These are phyloP conservation scores for Rhodosorus marinus DNA, from an alignment of 23 red algal genomes.

Conservation along the genomic window DNA sequence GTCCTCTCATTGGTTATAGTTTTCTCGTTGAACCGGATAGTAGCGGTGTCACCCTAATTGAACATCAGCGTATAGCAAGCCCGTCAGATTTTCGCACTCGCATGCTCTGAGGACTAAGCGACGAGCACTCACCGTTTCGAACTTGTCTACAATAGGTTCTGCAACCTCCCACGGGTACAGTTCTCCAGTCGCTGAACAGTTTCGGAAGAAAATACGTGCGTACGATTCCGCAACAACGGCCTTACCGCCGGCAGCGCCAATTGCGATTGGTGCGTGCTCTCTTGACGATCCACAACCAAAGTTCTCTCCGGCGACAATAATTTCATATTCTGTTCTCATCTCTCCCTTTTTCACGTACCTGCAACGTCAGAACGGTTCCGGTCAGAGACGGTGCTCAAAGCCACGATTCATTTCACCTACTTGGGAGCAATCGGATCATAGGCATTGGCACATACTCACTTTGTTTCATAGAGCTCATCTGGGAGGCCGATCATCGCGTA, in stretches of 20 bases:
- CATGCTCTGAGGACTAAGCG: background rate
- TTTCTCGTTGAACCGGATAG: slow-evolving; percentile 51
- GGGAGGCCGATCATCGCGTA: slow-evolving; percentile 76
- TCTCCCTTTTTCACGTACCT: too few species aligned
- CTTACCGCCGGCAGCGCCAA: slow-evolving; percentile 67
- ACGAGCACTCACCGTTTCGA: too few species aligned
- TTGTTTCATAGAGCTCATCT: slow-evolving; percentile 28
- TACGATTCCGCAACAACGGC: slow-evolving; percentile 50
- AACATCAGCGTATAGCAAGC: background rate
- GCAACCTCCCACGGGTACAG: slow-evolving; percentile 77
- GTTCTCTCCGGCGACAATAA: slow-evolving; percentile 82
- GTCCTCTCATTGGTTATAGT: slow-evolving; percentile 32
- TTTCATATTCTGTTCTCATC: slow-evolving; percentile 30
- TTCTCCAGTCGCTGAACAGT: slow-evolving; percentile 94
- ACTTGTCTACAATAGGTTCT: slow-evolving; percentile 34
- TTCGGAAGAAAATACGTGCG: slow-evolving; percentile 65
- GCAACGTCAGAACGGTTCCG: too few species aligned
- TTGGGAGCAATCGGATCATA: too few species aligned
- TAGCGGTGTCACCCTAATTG: slow-evolving; percentile 61
- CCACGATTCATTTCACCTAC: too few species aligned
- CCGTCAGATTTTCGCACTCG: background rate
- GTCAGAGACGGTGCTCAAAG: too few species aligned
- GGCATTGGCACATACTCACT: slow-evolving; percentile 29
- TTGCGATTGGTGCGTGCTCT: slow-evolving; percentile 89
- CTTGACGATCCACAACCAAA: slow-evolving; percentile 85